Conservation (phyloP, 2,329 filamentous ascomycete species). For the Talaromyces sp. region DNA sequence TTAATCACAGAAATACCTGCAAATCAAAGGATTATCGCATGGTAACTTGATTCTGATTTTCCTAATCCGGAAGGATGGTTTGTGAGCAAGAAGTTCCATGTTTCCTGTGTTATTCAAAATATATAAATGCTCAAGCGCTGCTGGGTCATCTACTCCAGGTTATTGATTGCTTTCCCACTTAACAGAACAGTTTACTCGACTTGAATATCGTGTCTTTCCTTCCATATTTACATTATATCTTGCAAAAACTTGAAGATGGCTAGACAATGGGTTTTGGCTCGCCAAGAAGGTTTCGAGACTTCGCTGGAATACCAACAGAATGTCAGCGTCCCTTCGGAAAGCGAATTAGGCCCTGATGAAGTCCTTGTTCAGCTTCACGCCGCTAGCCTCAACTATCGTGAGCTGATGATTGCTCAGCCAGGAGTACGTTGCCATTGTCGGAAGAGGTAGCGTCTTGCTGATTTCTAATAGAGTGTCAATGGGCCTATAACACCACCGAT, state of each 20-base stretch:
- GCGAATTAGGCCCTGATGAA: constrained; percentile 2
- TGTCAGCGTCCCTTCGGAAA: neutral
- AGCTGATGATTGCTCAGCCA: constrained; percentile 3
- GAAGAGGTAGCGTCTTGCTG: neutral
- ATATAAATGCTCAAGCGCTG: too few relatives aligned
- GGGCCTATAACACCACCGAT: constrained; percentile 4
- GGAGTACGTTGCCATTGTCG: neutral
- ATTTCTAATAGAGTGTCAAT: constrained; percentile 1
- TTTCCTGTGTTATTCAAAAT: neutral
- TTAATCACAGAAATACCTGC: neutral
- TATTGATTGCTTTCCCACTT: neutral
- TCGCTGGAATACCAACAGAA: constrained; percentile 29
- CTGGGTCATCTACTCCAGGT: too few relatives aligned
- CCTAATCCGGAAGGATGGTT: neutral
- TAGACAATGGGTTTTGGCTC: constrained; percentile 26
- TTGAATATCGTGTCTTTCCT: too few relatives aligned
- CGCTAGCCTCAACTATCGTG: constrained; percentile 8
- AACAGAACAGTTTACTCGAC: neutral
- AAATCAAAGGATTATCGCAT: neutral
- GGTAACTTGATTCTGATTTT: neutral
- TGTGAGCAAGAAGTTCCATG: neutral
- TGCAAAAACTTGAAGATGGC: constrained; percentile 14
- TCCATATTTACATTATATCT: neutral
- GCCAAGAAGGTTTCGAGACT: constrained; percentile 30
- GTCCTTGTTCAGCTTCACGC: constrained; percentile 4